A percentile compares a stretch with the other conserved stretches of the same genome.
Conservation (phyloP, 305 asterid genomes). For the Petunia hybrid region DNA sequence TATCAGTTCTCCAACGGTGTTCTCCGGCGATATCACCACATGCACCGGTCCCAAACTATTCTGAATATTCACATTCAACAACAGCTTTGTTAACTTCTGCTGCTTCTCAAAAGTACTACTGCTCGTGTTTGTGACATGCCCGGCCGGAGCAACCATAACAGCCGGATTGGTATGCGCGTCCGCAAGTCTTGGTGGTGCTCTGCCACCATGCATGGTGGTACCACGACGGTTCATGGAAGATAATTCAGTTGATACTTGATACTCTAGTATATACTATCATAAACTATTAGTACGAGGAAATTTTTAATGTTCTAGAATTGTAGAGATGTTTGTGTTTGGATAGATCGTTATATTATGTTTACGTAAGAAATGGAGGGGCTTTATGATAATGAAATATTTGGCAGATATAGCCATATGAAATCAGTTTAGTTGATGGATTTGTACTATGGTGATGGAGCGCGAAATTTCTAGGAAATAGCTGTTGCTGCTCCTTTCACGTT, state of each 20-base stretch:
- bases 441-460: neutral
- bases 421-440: neutral
- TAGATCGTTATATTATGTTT: neutral
- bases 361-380: neutral
- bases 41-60: conserved; percentile 65
- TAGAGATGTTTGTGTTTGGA: neutral
- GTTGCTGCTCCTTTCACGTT: neutral
- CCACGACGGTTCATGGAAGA: neutral
- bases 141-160: neutral
- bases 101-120: conserved; percentile 25
- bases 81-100: conserved; percentile 50
- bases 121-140: neutral
- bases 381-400: neutral
- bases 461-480: conserved; percentile 39
- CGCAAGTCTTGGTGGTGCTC: neutral
- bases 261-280: neutral
- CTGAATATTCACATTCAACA: conserved; percentile 62
- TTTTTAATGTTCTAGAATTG: neutral
- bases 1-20: conserved; percentile 57
- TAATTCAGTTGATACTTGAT: neutral
- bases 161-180: neutral
- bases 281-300: neutral
- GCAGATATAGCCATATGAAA: conserved; percentile 1
- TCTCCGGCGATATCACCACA: conserved; percentile 63
- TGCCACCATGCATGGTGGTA: neutral